Evolutionary conservation across 352 stramenopile genomes (phyloP), one percentile per base, ranked within the genome.

Genomic region (Globisporangium ultimum): DNA sequence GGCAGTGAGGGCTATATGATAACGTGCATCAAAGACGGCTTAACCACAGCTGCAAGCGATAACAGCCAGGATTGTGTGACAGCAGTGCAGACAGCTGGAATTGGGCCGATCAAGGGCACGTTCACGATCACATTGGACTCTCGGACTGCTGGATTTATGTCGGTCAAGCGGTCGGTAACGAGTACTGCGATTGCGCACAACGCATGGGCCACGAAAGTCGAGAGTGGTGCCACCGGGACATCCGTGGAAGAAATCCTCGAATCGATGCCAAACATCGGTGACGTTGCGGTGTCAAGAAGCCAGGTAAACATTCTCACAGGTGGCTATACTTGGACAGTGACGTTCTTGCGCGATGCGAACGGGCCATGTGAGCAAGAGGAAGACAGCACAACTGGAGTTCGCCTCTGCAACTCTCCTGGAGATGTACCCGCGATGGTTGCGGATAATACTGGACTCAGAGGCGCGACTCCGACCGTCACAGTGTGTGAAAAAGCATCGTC

Each of bases 241-340:
- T 98, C 91, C 7, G 55, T 99, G 4, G 91, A 99, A 70, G 95
- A 99, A 64, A 98, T 98, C 53, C 76, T 99, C 1, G 91, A 99
- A 69, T 70, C 54, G 2, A 97, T 98, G 78, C 40, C 66, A 7
- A 98, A 98, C 61, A 62, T 99, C 48, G 97, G 97, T 2, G 93
- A 98, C 61, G 90, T 99, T 2, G 63, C 70, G 2, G 96, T 99
- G 0, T 91, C 85, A 8, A 71, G 96, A 62, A 92, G 84, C 61
- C 62, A 58, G 2, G 92, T 98, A 15, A 87, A 98, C 61, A 18
- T 48, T 2, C 58, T 72, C 5, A 98, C 95, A 49, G 97, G 96
- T 32, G 95, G 93, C 1, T 98, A 98, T 63, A 83, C 80, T 13
- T 99, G 96, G 96, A 97, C 83, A 6, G 75, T 99, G 22, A 98